phyloP scores from a whole-genome alignment of 441 rosid species.

The Hura crepitans region DNA sequence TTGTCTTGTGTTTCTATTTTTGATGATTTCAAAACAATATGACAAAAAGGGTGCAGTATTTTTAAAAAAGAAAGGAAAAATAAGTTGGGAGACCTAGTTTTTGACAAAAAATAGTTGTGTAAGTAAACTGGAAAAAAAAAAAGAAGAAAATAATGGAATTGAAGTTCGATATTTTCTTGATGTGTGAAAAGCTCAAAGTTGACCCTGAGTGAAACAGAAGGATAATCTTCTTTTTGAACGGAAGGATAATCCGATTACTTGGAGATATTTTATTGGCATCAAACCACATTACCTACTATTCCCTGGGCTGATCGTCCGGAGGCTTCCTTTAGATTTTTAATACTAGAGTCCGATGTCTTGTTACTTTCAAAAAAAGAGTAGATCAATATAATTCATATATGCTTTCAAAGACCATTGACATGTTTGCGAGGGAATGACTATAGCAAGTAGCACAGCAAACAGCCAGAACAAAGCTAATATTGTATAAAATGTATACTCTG shows the following conservation, averaged over 20 bases:
- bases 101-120: no score
- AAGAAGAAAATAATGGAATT: no score
- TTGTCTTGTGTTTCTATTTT: constrained; percentile 22
- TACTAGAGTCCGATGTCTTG: not conserved
- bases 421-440: not conserved
- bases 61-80: constrained; percentile 20
- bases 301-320: no score
- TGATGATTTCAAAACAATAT: constrained; percentile 19
- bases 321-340: not conserved
- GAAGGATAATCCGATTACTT: no score
- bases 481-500: no score
- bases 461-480: constrained; percentile 1
- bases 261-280: not conserved
- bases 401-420: not conserved
- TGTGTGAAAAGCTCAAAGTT: no score
- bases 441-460: not conserved
- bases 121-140: no score
- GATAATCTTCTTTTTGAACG: no score
- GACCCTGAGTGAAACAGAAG: no score
- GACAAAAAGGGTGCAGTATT: constrained; percentile 13
- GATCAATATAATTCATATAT: no score
- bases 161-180: no score
- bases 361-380: not conserved
- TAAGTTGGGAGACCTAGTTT: constrained; percentile 2
- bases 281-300: no score